Base-by-base conservation (phyloP, 169 alveolate genomes). In the Cytauxzoon felis region DNA sequence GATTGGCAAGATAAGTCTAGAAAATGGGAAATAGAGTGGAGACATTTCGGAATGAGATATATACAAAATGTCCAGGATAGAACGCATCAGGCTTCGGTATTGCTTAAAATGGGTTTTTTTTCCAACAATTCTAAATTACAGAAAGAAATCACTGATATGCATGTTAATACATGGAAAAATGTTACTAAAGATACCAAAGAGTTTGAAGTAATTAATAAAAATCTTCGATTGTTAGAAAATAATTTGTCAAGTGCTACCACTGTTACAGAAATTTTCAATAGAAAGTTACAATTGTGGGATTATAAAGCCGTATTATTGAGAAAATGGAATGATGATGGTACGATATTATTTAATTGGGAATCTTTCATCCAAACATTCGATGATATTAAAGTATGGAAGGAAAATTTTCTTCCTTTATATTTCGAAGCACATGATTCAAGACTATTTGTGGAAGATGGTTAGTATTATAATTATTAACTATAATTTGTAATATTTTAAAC, bases 311-410 rank as follows among this genome's bases (percentile, higher is more conserved):
- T 33, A 19, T 27, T 71, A 23, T 24, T 71, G 41, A 42, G 33
- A 21, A 53, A 33, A n/a, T 30, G 65, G 67, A 47, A 73, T 7
- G 34, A n/a, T 13, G 82, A 71, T 16, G 57, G 66, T 23, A 8
- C 5, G 4, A 16, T 71, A 13, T 71, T 60, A 43, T 38, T 71
- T 9, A 32, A 57, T 42, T 71, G 82, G 82, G 13, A 40, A 19
- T 13, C 69, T 7, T 71, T 71, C 34, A 0, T 32, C 50, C 33
- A 1, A 29, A 23, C 19, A 50, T 53, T 64, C 78, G 76, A 71
- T 8, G 42, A 30, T 33, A 62, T 71, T 18, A 21, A 34, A 23
- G 9, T 38, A 29, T 71, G 82, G 82, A 26, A 50, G 8, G 47
- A 61, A 1, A n/a, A 7, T 24, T 71, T 48, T 50, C 9, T 59